Percentiles rank a stretch among this genome's conserved stretches.
Conservation (phyloP, 768 basidiomycete genomes). For the Gautieria morchelliformis region DNA sequence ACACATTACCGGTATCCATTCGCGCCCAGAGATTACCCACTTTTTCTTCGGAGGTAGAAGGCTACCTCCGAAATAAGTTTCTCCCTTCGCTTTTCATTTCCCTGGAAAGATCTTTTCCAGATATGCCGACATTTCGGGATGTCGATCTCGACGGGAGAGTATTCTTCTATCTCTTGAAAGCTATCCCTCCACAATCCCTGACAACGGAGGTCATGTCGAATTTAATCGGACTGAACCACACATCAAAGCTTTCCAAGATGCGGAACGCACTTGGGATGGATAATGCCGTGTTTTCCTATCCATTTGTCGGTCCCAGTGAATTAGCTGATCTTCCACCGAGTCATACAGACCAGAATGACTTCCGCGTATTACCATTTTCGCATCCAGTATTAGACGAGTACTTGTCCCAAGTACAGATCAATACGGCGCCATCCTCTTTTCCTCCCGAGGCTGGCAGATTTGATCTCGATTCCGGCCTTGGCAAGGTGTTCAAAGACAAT, state of each 20-base stretch:
- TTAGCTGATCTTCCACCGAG: not conserved
- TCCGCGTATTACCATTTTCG: slow-evolving; percentile 28
- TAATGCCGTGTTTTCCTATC: slow-evolving; percentile 20
- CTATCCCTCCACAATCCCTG: slow-evolving; percentile 21
- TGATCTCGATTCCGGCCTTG: slow-evolving; percentile 18
- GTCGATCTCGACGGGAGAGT: slow-evolving; percentile 48
- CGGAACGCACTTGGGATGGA: slow-evolving; percentile 17
- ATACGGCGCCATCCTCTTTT: slow-evolving; percentile 5
- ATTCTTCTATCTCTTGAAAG: slow-evolving; percentile 36
- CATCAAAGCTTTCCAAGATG: slow-evolving; percentile 15
- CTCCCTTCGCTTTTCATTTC: slow-evolving; percentile 30
- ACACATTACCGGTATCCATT: slow-evolving; percentile 26
- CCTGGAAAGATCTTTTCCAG: slow-evolving; percentile 19
- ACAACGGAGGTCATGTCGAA: not conserved
- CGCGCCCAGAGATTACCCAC: slow-evolving; percentile 29
- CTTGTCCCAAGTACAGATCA: slow-evolving; percentile 26
- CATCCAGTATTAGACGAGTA: slow-evolving; percentile 32
- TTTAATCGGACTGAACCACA: slow-evolving; percentile 19
- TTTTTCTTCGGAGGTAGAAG: not conserved
- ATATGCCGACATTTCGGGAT: slow-evolving; percentile 11
- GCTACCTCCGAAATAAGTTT: slow-evolving; percentile 27
- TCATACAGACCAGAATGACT: slow-evolving; percentile 4
- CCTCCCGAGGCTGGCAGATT: not conserved
- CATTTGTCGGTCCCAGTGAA: slow-evolving; percentile 9
- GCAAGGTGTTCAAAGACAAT: slow-evolving; percentile 37